Base-by-base conservation (phyloP, 305 asterid species). In the Fraxinus sp. region DNA sequence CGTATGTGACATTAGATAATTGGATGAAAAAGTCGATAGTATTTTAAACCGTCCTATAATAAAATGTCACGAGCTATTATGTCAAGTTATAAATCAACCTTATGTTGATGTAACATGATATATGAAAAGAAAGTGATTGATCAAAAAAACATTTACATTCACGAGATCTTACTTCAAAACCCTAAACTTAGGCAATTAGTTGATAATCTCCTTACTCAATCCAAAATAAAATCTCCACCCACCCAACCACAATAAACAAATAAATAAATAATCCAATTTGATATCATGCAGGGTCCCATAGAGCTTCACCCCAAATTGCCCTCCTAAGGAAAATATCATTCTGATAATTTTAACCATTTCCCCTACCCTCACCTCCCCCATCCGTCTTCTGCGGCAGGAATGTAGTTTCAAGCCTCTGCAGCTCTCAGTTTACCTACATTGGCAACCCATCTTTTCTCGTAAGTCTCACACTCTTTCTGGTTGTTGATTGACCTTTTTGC, bases 351-450 rank as follows among this genome's bases (percentile, higher is more conserved):
- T 14, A 13, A 71, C 76, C 76, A 5, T 52, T 16, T 8, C 24
- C 5, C 74, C 83, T 71, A 81, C 85, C 71, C 78, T 36, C 49
- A 55, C 62, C 6, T 36, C 26, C 83, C 85, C 82, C 36, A 30
- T 75, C 77, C 84, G 16, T 70, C 71, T 78, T 49, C 84, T 41
- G 83, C 89, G 75, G 36, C 88, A 79, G 74, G 62, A 43, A 77
- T 81, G 84, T 80, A 55, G 30, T 84, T 80, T 62, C 82, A 36
- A 62, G 49, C 30, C 80, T 84, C 86, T 79, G 78, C 84, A 39
- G 78, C 85, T 36, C 39, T 9, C 37, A 26, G 75, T 68, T 49
- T 59, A 39, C 80, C 0, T 36, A 46, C 72, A 4, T 35, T 37
- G 37, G 77, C 71, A 30, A 52, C 79, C 14, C 79, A 49, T 62